A percentile compares a stretch with the other conserved stretches of the same genome.
phyloP scores from a whole-genome alignment of 257 asterid species.

The Solanum tacnaense region DNA sequence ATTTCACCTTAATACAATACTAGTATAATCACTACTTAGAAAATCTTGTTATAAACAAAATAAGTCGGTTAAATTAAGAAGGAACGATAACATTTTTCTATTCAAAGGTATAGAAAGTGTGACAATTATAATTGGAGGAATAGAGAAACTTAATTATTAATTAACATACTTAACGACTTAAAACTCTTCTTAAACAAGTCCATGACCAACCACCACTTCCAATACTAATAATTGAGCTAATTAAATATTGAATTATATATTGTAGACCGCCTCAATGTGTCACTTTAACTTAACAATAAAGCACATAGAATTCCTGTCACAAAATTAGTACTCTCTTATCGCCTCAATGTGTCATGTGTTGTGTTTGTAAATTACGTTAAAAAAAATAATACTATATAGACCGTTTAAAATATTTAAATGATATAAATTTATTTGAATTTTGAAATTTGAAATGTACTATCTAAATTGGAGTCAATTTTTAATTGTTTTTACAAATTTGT shows the following conservation, averaged over 20 bases:
- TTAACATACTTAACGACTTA: not conserved
- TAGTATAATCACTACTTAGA: not conserved
- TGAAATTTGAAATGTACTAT: too few species aligned
- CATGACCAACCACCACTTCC: not conserved
- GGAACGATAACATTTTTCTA: not conserved
- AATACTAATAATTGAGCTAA: slow-evolving; percentile 20
- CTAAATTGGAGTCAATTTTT: not conserved
- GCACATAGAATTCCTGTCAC: slow-evolving; percentile 12
- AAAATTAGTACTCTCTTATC: not conserved
- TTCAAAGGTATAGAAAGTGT: not conserved
- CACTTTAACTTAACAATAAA: slow-evolving; percentile 16
- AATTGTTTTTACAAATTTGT: too few species aligned
- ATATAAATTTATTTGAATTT: too few species aligned
- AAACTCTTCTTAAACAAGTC: not conserved
- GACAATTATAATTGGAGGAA: not conserved
- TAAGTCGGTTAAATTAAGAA: not conserved
- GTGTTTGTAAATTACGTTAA: too few species aligned
- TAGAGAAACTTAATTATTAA: not conserved
- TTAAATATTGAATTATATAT: not conserved
- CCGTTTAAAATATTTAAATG: too few species aligned
- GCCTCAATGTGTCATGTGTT: not conserved
- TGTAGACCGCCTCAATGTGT: slow-evolving; percentile 14
- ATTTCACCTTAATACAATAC: not conserved
- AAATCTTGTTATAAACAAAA: not conserved
- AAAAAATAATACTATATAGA: too few species aligned